Evolutionary conservation across 768 basidiomycete species (phyloP).

Genomic region (Collybia mongolica): DNA sequence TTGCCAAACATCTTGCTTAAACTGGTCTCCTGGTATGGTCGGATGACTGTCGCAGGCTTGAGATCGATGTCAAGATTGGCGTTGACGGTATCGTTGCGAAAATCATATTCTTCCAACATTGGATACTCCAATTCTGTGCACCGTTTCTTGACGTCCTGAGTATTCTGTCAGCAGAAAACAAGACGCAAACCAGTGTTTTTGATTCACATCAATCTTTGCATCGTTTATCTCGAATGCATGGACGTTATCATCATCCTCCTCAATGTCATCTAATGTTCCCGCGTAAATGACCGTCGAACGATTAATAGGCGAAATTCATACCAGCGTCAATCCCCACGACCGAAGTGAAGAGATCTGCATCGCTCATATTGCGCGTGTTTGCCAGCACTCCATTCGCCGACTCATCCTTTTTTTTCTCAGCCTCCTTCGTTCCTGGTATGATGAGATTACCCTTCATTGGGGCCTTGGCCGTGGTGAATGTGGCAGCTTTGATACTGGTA

Average conservation of each 20-base stretch:
- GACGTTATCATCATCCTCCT: conserved; percentile 96
- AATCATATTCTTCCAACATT: conserved; percentile 99
- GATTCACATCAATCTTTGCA: conserved; percentile 83
- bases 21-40: conserved; percentile 98
- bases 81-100: conserved; percentile 94
- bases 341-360: conserved; percentile 87
- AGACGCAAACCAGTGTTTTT: conserved; percentile 1
- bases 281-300: not conserved
- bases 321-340: conserved; percentile 94
- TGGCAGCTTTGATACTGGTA: conserved; percentile 72
- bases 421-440: conserved; percentile 82
- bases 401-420: conserved; percentile 68
- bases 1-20: conserved; percentile 99
- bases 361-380: conserved; percentile 22
- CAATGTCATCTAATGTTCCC: conserved; percentile 75
- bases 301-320: conserved; percentile 26
- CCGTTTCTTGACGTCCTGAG: conserved; percentile 89
- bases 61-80: conserved; percentile 97
- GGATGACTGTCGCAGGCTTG: conserved; percentile 95
- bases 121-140: conserved; percentile 98
- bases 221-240: conserved; percentile 97
- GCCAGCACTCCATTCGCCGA: conserved; percentile 24
- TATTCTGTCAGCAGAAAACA: conserved; percentile 5
- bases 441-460: conserved; percentile 80
- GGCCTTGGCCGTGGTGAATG: conserved; percentile 78